Conservation (phyloP, 805 yeast species). For the Ogataea paraovalis region DNA sequence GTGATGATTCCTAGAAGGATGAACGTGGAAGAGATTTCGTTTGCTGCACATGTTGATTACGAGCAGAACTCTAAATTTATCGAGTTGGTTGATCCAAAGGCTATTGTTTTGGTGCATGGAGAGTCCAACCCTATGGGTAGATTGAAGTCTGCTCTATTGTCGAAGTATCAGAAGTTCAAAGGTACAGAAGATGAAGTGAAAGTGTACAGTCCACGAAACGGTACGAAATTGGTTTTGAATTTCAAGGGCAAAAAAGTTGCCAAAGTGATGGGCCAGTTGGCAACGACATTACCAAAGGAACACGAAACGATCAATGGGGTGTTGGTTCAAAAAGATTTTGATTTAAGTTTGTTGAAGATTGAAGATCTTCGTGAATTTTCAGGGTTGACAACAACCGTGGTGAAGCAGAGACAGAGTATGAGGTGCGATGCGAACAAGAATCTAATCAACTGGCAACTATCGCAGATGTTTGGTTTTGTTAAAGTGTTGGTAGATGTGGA, state of each 20-base stretch:
- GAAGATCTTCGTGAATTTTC: conserved; percentile 88
- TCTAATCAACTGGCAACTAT: conserved; percentile 81
- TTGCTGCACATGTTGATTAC: conserved; percentile 99
- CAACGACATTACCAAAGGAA: conserved; percentile 39
- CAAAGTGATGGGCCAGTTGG: conserved; percentile 55
- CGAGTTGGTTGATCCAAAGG: conserved; percentile 78
- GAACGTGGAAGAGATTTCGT: conserved; percentile 87
- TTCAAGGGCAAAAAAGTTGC: conserved; percentile 85
- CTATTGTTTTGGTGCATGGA: conserved; percentile 92
- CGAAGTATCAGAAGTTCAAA: conserved; percentile 76
- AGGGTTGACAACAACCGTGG: conserved; percentile 77
- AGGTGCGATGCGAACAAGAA: conserved; percentile 77
- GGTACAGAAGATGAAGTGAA: conserved; percentile 87
- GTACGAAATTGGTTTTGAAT: conserved; percentile 70
- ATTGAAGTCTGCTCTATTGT: conserved; percentile 83
- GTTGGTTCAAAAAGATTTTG: conserved; percentile 86
- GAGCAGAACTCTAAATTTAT: conserved; percentile 90
- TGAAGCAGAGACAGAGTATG: conserved; percentile 77
- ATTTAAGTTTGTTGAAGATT: conserved; percentile 73
- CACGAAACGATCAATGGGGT: conserved; percentile 67
- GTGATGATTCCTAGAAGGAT: conserved; percentile 81
- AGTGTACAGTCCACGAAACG: conserved; percentile 88
- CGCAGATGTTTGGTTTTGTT: conserved; percentile 91
- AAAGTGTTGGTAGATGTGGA: conserved; percentile 55
- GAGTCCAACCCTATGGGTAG: conserved; percentile 99